Base-by-base conservation (phyloP, 495 filamentous ascomycete genomes). In the Podospora fimiseda region DNA sequence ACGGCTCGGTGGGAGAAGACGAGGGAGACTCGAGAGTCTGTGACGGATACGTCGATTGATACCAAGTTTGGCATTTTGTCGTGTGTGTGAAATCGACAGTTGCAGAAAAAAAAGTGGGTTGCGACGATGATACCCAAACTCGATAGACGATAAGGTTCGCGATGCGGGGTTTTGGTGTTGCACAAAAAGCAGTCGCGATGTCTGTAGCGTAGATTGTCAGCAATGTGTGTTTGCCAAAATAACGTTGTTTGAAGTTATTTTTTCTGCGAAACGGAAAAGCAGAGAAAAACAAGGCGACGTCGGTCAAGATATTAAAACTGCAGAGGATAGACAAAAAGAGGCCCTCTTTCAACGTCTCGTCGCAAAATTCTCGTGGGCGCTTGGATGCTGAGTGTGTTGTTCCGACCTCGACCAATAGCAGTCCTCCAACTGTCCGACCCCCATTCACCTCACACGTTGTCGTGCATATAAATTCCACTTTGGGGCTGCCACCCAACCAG, bases 1-100 rank as follows among this genome's bases (percentile, higher is more conserved):
- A 65, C 56, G 52, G 64, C 60, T 16, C 62, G 55, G 56, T 67
- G 59, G 2, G 64, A 67, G 27, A 67, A 67, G 51, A 58, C 53
- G 21, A 67, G 60, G 50, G 53, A 53, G 53, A 67, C 52, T 33
- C 56, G 60, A 57, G 53, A 45, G 56, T 65, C 62, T 8, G 46
- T 52, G 36, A 67, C 64, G 7, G 57, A 67, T 37, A 63, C 60
- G 53, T 67, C 64, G 49, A 67, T 53, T 45, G 64, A 52, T 37
- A 63, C 60, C 22, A 67, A 57, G 36, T 54, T 63, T 38, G 57
- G 60, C 64, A 67, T 67, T 2, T 18, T 41, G 20, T 20, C 27
- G 41, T 7, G 24, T 30, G 21, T 38, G 40, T 50, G 47, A 33
- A 30, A 23, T 11, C 4, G 16, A n/a, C 33, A n/a, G 33, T 37